Evolutionary conservation across 495 filamentous ascomycete genomes (phyloP).

Genomic region (Cladorrhinum samala): DNA sequence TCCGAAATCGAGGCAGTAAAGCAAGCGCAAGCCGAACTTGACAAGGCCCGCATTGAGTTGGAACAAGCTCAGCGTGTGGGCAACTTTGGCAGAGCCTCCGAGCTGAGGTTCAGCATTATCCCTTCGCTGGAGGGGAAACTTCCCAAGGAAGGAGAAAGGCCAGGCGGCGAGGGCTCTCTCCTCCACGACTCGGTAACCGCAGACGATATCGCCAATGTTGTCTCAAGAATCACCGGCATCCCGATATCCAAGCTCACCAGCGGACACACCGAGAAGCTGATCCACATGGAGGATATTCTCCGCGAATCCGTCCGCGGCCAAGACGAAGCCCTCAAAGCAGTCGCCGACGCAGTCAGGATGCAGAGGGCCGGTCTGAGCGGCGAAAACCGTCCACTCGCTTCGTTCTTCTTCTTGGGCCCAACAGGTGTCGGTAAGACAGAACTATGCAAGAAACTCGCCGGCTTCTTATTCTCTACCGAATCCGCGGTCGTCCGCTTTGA

Average conservation of each 20-base stretch:
- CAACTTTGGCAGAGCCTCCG: conserved; percentile 83
- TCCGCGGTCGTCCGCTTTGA: conserved; percentile 83
- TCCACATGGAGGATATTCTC: conserved; percentile 90
- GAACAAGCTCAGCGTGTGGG: conserved; percentile 83
- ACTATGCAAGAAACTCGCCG: conserved; percentile 90
- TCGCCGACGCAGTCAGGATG: conserved; percentile 89
- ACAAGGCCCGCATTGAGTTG: conserved; percentile 76
- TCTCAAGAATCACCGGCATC: conserved; percentile 86
- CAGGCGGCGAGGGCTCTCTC: conserved; percentile 47
- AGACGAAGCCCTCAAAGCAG: conserved; percentile 85
- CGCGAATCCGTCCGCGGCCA: conserved; percentile 83
- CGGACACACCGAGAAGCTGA: conserved; percentile 84
- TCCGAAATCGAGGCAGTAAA: conserved; percentile 79
- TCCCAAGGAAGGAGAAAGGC: conserved; percentile 62
- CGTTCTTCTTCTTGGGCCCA: conserved; percentile 96
- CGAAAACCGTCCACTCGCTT: conserved; percentile 84
- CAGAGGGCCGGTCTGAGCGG: conserved; percentile 87
- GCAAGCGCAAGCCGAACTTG: conserved; percentile 74
- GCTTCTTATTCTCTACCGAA: conserved; percentile 88
- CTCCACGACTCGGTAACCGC: conserved; percentile 90
- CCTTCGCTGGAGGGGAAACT: conserved; percentile 72
- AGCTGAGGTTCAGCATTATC: conserved; percentile 80
- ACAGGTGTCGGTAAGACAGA: conserved; percentile 98
- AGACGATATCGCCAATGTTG: conserved; percentile 89
- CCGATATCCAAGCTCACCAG: conserved; percentile 85